Base-by-base conservation (phyloP, 768 basidiomycete genomes). In the Tylopilus rubrobrunneus region DNA sequence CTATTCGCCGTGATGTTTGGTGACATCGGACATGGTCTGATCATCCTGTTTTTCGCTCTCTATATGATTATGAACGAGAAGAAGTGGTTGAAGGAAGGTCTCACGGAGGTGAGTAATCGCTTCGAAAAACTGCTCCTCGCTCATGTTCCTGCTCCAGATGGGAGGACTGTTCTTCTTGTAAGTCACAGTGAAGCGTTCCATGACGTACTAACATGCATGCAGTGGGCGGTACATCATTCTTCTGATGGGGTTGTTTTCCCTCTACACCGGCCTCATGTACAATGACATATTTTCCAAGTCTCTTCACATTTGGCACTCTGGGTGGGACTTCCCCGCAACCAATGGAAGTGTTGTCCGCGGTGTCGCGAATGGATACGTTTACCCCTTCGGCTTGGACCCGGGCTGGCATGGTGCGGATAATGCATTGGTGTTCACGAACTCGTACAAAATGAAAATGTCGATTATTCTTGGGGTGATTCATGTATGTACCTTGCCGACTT, bases 361-460 rank as follows among this genome's bases (percentile, higher is more conserved):
- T 14, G 62, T 76, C 3, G 62, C 80, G 27, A 90, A 79, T 46
- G 89, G 88, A 3, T 76, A 78, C 57, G 77, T 81, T n/a, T 98
- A 99, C 74, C 84, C 89, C 3, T 93, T 99, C 60, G 97, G 97
- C 60, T 68, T 99, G 57, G 97, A 99, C 69, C 94, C 94, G 48
- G 85, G 75, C 46, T 99, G 97, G 97, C 94, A 97, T 66, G 92
- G 86, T 19, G 81, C 95, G 6, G 90, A 92, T 59, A 99, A 99
- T 66, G 78, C 77, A 2, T 79, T 99, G 54, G 85, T 97, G 41
- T 99, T 98, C 73, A 89, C 88, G 49, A 99, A 99, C 73, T 98
- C 95, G 37, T 96, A 96, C 78, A 99, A 98, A 85, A 99, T 99
- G 97, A 98, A 99, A 77, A 93, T 98, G 92, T 90, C 92, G 21